These are phyloP conservation scores for Lasiosphaeriaceae sp. DNA, from an alignment of 495 filamentous ascomycete genomes.

Conservation along the genomic window DNA sequence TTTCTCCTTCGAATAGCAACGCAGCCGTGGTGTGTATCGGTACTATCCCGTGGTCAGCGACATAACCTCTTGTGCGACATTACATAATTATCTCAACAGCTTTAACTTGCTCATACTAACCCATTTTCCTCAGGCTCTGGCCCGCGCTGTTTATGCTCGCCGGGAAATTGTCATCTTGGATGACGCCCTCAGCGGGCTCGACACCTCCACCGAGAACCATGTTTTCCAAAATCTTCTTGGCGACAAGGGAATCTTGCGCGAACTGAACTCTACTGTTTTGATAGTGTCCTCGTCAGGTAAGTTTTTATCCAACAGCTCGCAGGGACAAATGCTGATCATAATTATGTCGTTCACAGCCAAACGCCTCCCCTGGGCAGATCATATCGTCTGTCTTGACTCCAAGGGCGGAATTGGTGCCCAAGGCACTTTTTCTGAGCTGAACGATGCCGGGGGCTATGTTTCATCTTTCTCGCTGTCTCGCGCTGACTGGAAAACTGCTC, in stretches of 20 bases:
- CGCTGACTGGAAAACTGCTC: too few relatives aligned
- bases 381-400: conserved; percentile 46
- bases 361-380: conserved; percentile 45
- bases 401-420: conserved; percentile 47
- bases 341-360: conserved; percentile 12
- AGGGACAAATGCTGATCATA: background rate
- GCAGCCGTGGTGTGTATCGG: too few relatives aligned
- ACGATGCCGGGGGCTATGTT: conserved; percentile 18
- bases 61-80: too few relatives aligned
- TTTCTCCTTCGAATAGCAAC: background rate
- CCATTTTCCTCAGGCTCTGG: conserved; percentile 12
- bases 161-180: conserved; percentile 20
- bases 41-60: too few relatives aligned
- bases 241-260: conserved; percentile 41
- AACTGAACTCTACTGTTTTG: conserved; percentile 48
- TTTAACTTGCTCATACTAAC: too few relatives aligned
- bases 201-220: conserved; percentile 52
- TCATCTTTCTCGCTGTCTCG: conserved; percentile 15
- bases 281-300: conserved; percentile 31
- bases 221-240: conserved; percentile 56
- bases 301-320: background rate
- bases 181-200: conserved; percentile 48
- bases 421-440: conserved; percentile 36
- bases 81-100: too few relatives aligned
- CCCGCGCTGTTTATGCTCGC: conserved; percentile 22